phyloP scores from a whole-genome alignment of 257 asterid species.

The Ehretia macrophylla region DNA sequence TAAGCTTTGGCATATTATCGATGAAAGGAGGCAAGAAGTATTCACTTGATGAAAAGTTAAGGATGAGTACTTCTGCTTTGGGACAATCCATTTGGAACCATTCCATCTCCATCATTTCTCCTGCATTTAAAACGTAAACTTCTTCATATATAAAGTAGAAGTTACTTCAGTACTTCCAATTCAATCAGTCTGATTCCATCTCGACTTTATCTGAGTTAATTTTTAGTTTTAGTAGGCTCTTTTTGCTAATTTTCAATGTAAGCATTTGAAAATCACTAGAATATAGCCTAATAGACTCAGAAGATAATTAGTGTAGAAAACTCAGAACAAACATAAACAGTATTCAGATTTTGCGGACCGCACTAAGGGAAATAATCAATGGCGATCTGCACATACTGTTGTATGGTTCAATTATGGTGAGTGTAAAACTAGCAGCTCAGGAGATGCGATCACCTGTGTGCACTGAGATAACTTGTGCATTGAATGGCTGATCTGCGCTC shows the following conservation, averaged over 20 bases:
- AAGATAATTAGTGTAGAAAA: too few species aligned
- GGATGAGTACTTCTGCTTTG: constrained; percentile 75
- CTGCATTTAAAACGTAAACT: constrained; percentile 24
- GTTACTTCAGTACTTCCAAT: not conserved
- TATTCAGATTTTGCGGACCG: too few species aligned
- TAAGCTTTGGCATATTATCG: constrained; percentile 65
- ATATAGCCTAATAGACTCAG: too few species aligned
- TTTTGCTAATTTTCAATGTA: not conserved
- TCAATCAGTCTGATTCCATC: too few species aligned
- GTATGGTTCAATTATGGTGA: not conserved
- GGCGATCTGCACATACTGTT: not conserved
- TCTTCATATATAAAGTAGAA: not conserved
- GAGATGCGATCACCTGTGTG: constrained; percentile 61
- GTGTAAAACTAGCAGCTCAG: too few species aligned
- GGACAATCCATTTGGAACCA: constrained; percentile 82
- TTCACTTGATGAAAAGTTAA: constrained; percentile 59
- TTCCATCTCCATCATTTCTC: constrained; percentile 71
- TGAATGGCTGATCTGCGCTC: constrained; percentile 57
- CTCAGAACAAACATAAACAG: too few species aligned
- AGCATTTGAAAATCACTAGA: not conserved
- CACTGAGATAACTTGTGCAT: constrained; percentile 72
- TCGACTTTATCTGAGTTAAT: too few species aligned
- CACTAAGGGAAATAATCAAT: too few species aligned
- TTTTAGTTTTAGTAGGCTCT: not conserved
- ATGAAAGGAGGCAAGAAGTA: constrained; percentile 80